Evolutionary conservation across 352 stramenopile genomes (phyloP).

Genomic region (Phytophthora pisi): DNA sequence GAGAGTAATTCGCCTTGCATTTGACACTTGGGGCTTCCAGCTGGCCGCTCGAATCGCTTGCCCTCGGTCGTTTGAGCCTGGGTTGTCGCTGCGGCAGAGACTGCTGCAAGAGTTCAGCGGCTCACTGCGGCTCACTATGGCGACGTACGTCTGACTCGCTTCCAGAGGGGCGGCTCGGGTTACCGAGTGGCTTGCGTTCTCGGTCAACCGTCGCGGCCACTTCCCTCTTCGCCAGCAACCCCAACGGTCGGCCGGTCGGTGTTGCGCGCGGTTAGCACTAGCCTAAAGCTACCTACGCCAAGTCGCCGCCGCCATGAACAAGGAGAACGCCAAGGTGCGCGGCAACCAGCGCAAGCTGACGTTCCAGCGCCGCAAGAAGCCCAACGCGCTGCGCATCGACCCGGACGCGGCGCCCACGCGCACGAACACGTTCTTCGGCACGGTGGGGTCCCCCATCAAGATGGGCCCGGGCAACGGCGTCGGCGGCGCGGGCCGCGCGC

Average conservation of each 20-base stretch:
- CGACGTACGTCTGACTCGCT: not conserved
- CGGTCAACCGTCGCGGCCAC: conserved; percentile 17
- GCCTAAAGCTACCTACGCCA: not conserved
- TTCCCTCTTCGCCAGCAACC: conserved; percentile 26
- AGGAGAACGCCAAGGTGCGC: conserved; percentile 56
- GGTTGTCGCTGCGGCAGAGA: conserved; percentile 30
- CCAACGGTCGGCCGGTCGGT: conserved; percentile 6
- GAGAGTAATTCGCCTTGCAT: conserved; percentile 17
- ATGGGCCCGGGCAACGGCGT: conserved; percentile 43
- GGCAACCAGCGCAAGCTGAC: conserved; percentile 55
- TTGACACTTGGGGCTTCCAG: conserved; percentile 12
- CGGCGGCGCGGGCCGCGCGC: conserved; percentile 14
- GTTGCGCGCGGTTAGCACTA: not conserved
- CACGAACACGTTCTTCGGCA: conserved; percentile 73
- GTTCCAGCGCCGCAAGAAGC: conserved; percentile 62
- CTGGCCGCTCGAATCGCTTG: conserved; percentile 7
- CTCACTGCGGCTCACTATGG: not conserved
- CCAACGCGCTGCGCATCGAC: conserved; percentile 36
- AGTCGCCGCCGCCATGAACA: conserved; percentile 35
- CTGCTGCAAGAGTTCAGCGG: conserved; percentile 17
- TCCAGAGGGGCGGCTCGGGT: conserved; percentile 5
- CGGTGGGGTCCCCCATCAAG: conserved; percentile 73
- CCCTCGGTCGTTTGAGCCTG: conserved; percentile 5
- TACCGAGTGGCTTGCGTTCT: not conserved
- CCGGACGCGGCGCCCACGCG: conserved; percentile 38